A percentile compares a stretch with the other conserved stretches of the same genome.
These are phyloP conservation scores for Coemansia sp. DNA, from an alignment of 192 early-diverging fungal genomes.

Conservation along the genomic window DNA sequence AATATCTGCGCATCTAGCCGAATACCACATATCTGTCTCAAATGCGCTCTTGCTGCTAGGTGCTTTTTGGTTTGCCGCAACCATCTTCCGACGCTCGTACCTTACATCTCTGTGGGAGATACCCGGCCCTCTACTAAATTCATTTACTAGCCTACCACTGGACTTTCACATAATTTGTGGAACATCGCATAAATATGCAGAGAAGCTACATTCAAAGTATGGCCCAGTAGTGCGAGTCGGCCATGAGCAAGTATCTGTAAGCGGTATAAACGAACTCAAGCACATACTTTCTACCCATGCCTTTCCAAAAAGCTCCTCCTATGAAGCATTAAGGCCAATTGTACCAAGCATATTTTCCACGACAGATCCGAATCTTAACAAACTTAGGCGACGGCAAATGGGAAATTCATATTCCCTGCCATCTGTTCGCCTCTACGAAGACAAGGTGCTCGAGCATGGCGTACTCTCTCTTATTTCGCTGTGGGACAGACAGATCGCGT, in stretches of 20 bases:
- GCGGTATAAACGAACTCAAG: constrained; percentile 16
- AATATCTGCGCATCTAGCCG: background rate
- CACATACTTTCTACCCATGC: constrained; percentile 38
- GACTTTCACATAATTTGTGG: constrained; percentile 15
- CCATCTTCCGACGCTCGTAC: background rate
- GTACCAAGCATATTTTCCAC: constrained; percentile 33
- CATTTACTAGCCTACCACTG: constrained; percentile 25
- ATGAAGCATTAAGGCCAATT: constrained; percentile 7
- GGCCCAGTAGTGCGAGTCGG: constrained; percentile 6
- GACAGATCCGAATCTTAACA: constrained; percentile 36
- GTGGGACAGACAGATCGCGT: constrained; percentile 24
- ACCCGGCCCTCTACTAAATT: constrained; percentile 30
- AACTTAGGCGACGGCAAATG: constrained; percentile 26
- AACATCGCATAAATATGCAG: constrained; percentile 23
- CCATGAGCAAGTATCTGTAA: constrained; percentile 8
- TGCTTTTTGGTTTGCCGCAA: background rate
- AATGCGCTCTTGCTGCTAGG: background rate
- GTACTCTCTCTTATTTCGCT: constrained; percentile 20
- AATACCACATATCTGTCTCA: background rate
- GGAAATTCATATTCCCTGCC: constrained; percentile 32
- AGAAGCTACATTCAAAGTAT: constrained; percentile 32
- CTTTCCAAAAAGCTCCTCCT: constrained; percentile 28
- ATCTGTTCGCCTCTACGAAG: constrained; percentile 16
- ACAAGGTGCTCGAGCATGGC: constrained; percentile 28
- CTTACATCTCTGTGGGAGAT: constrained; percentile 21